phyloP scores from a whole-genome alignment of 352 stramenopile species.

The Halophytophthora batemanensis region DNA sequence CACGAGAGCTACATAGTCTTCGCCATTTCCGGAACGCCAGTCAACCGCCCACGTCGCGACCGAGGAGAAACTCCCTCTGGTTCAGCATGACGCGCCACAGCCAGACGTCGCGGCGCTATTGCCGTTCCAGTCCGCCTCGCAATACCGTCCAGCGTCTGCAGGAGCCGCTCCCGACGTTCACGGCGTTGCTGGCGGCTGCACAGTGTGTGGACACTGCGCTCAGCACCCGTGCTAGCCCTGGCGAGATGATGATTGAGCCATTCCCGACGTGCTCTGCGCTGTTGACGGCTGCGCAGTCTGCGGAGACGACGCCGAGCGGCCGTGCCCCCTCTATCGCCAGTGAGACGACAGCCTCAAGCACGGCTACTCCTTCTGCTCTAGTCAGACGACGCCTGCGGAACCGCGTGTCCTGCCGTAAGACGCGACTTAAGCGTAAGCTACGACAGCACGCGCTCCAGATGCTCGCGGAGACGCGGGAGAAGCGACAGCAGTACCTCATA shows the following conservation, averaged over 20 bases:
- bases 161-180: conserved; percentile 20
- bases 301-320: conserved; percentile 1
- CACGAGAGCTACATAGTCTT: too few relatives aligned
- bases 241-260: conserved; percentile 1
- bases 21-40: too few relatives aligned
- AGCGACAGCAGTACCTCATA: conserved; percentile 32
- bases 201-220: conserved; percentile 7
- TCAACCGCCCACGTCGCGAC: too few relatives aligned
- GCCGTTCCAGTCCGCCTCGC: too few relatives aligned
- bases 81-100: too few relatives aligned
- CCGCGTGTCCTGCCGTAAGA: conserved; percentile 45
- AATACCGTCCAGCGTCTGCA: not conserved
- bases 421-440: conserved; percentile 42
- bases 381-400: conserved; percentile 35
- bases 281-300: conserved; percentile 20
- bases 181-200: conserved; percentile 20
- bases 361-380: conserved; percentile 1
- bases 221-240: not conserved
- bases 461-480: conserved; percentile 23
- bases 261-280: conserved; percentile 23
- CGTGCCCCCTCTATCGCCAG: not conserved
- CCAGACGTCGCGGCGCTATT: too few relatives aligned
- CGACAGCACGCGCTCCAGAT: conserved; percentile 25
- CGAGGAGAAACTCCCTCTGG: too few relatives aligned
- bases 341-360: conserved; percentile 1